Evolutionary conservation across 106 monocot genomes (phyloP).

Genomic region (Triglochin maritima): DNA sequence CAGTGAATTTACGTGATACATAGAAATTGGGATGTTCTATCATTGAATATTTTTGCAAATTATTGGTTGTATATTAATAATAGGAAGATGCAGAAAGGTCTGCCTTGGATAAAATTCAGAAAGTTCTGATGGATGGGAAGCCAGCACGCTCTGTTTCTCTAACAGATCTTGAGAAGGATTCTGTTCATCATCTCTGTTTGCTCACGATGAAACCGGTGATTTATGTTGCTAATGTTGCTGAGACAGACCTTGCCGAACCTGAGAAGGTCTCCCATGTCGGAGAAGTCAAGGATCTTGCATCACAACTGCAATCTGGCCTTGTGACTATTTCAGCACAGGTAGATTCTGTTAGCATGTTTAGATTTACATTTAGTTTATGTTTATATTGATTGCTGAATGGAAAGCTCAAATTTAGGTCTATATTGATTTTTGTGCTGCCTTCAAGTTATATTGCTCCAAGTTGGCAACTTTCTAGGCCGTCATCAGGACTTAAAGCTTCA

Average conservation of each 20-base stretch:
- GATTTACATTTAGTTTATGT: not conserved
- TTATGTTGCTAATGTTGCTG: slow-evolving; percentile 96
- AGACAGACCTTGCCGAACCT: slow-evolving; percentile 75
- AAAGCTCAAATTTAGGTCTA: too few relatives aligned
- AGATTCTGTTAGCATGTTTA: not conserved
- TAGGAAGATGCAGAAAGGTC: slow-evolving; percentile 89
- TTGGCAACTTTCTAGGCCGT: too few relatives aligned
- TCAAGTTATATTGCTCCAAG: too few relatives aligned
- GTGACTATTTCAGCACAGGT: slow-evolving; percentile 96
- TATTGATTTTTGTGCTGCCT: too few relatives aligned
- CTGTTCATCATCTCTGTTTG: slow-evolving; percentile 76
- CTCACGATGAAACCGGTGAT: slow-evolving; percentile 97
- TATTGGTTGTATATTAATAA: slow-evolving; percentile 1
- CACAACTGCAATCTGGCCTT: slow-evolving; percentile 81
- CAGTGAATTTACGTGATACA: not conserved
- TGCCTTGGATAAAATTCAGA: slow-evolving; percentile 82
- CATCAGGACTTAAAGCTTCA: too few relatives aligned
- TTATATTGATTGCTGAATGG: too few relatives aligned
- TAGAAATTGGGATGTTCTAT: not conserved
- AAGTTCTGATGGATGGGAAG: slow-evolving; percentile 79
- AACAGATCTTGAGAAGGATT: slow-evolving; percentile 79
- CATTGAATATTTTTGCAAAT: not conserved
- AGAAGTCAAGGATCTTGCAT: slow-evolving; percentile 57
- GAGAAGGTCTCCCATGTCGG: slow-evolving; percentile 60
- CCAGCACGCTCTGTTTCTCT: slow-evolving; percentile 83